Conservation (phyloP, 2,329 filamentous ascomycete species). For the Xylariales sp. region DNA sequence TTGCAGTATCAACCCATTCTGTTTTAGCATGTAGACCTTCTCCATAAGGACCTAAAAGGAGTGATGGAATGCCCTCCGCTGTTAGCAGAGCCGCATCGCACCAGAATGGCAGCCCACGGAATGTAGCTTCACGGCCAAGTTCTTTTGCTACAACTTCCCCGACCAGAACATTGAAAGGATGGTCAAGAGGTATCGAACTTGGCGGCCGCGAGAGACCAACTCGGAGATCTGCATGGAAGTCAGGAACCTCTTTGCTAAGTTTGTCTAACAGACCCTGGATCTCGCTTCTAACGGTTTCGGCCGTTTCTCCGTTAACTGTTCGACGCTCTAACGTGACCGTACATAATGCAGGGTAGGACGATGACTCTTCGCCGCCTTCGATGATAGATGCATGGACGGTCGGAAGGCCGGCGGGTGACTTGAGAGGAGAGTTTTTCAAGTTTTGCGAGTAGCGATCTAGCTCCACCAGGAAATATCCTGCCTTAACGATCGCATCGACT, state of each 20-base stretch:
- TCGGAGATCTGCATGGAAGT: slow-evolving; percentile 35
- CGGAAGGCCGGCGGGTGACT: slow-evolving; percentile 29
- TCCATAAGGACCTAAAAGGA: slow-evolving; percentile 43
- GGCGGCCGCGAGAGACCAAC: slow-evolving; percentile 37
- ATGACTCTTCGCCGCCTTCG: slow-evolving; percentile 45
- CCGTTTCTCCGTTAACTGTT: slow-evolving; percentile 39
- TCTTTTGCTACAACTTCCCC: not conserved
- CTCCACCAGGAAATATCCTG: slow-evolving; percentile 43
- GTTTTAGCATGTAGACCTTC: slow-evolving; percentile 45
- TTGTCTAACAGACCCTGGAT: slow-evolving; percentile 30
- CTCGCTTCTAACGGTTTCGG: slow-evolving; percentile 29
- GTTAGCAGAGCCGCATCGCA: slow-evolving; percentile 45
- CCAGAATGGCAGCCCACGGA: slow-evolving; percentile 37
- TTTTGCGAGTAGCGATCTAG: no score
- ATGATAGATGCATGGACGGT: slow-evolving; percentile 44
- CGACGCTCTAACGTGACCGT: slow-evolving; percentile 43
- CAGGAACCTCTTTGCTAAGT: slow-evolving; percentile 24
- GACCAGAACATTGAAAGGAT: slow-evolving; percentile 31
- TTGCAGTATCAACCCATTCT: slow-evolving; percentile 39
- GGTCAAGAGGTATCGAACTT: slow-evolving; percentile 32
- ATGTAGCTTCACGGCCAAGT: slow-evolving; percentile 22
- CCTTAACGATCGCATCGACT: slow-evolving; percentile 43
- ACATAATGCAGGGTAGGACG: slow-evolving; percentile 46
- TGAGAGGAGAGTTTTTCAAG: slow-evolving; percentile 22
- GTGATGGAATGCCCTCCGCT: slow-evolving; percentile 36